These are phyloP conservation scores for Globisporangium abappressorium DNA, from an alignment of 352 stramenopile species.

Conservation along the genomic window DNA sequence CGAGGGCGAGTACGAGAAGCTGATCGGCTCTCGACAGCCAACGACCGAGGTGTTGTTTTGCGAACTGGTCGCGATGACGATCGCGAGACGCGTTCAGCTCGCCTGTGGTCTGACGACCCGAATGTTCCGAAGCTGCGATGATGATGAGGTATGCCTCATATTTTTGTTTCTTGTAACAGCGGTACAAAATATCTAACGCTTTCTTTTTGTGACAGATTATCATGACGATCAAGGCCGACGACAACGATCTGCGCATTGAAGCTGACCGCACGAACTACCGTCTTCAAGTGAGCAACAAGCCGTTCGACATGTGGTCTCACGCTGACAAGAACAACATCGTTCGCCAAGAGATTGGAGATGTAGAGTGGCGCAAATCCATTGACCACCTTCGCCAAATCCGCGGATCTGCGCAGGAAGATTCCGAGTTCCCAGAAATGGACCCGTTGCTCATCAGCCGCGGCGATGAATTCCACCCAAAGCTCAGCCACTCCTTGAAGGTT, in stretches of 20 bases:
- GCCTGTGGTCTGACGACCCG: constrained; percentile 74
- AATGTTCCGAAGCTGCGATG: constrained; percentile 76
- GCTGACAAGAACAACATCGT: constrained; percentile 48
- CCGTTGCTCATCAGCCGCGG: constrained; percentile 62
- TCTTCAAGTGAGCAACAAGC: constrained; percentile 73
- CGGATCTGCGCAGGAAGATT: constrained; percentile 29
- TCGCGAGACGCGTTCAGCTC: constrained; percentile 67
- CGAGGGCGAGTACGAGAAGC: constrained; percentile 58
- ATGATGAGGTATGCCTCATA: constrained; percentile 30
- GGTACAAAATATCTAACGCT: neutral
- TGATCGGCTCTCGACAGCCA: constrained; percentile 33
- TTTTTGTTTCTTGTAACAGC: neutral
- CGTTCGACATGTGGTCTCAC: constrained; percentile 58
- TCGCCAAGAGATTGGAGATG: constrained; percentile 48
- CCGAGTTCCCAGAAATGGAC: constrained; percentile 67
- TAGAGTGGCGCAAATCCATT: constrained; percentile 44
- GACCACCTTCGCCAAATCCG: constrained; percentile 57
- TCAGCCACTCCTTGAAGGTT: constrained; percentile 44
- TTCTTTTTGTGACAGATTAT: constrained; percentile 40
- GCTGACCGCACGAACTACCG: constrained; percentile 70
- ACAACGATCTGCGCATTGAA: constrained; percentile 69
- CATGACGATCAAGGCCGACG: constrained; percentile 77
- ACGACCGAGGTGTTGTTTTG: constrained; percentile 67
- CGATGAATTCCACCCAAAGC: constrained; percentile 57
- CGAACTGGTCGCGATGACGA: constrained; percentile 58